These are phyloP conservation scores for Madurella mycetomatis DNA, from an alignment of 2,329 filamentous ascomycete species.

Conservation along the genomic window DNA sequence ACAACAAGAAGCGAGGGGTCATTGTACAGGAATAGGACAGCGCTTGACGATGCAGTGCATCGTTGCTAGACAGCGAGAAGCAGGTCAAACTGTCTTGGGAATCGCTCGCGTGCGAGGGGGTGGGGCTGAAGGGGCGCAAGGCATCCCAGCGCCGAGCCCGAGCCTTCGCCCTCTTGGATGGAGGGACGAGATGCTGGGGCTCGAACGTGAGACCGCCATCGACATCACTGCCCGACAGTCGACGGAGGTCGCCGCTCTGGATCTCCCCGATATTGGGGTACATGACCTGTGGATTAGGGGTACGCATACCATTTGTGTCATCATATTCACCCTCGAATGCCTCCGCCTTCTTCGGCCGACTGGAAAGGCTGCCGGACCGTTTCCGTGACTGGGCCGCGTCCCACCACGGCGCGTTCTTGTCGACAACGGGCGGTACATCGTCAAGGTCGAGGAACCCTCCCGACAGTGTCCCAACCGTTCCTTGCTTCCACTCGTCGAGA, in stretches of 20 bases:
- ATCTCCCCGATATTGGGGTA: slow-evolving; percentile 18
- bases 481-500: slow-evolving; percentile 70
- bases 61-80: slow-evolving; percentile 20
- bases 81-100: slow-evolving; percentile 19
- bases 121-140: slow-evolving; percentile 21
- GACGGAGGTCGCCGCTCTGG: slow-evolving; percentile 16
- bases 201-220: slow-evolving; percentile 8
- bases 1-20: slow-evolving; percentile 17
- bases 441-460: slow-evolving; percentile 58
- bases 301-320: slow-evolving; percentile 50
- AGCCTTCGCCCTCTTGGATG: slow-evolving; percentile 9
- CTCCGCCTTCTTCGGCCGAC: slow-evolving; percentile 53
- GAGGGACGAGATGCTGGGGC: slow-evolving; percentile 14
- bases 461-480: slow-evolving; percentile 56
- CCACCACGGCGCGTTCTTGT: slow-evolving; percentile 69
- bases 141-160: slow-evolving; percentile 19
- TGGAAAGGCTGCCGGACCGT: slow-evolving; percentile 43
- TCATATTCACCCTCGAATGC: slow-evolving; percentile 66
- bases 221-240: slow-evolving; percentile 9
- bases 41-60: slow-evolving; percentile 13
- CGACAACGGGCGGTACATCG: slow-evolving; percentile 33
- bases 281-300: slow-evolving; percentile 11
- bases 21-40: slow-evolving; percentile 20
- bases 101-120: slow-evolving; percentile 13
- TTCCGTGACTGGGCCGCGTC: slow-evolving; percentile 51